Base-by-base conservation (phyloP, 2,329 filamentous ascomycete genomes). In the Alternaria incomplexa region DNA sequence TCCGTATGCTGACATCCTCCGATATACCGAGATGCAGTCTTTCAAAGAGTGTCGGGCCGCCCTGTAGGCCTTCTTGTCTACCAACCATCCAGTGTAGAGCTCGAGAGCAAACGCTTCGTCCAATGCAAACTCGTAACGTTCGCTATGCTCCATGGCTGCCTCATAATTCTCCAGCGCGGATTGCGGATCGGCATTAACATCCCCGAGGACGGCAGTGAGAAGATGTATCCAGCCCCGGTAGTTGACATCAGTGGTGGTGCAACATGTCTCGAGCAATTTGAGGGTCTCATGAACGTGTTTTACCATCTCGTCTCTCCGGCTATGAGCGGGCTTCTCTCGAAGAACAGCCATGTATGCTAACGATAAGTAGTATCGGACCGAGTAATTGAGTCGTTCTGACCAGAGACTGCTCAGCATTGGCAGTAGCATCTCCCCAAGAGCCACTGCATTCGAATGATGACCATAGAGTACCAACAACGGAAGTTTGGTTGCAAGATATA, bases 101-200 rank as follows among this genome's bases (percentile, higher is more conserved):
- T 92, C 91, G 72, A 91, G 90, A 15, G 88, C 87, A 2, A 93
- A 83, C 0, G 90, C 91, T 76, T 93, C 90, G 63, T 94, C 91
- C 53, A 93, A 86, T 3, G 86, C 73, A 65, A 91, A 90, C 46
- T 85, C 84, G 69, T 92, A 85, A 58, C 91, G 84, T 20, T 91
- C 85, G 12, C 90, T 87, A 71, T 93, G 91, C 70, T 94, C 91
- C 61, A 93, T 80, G 7, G 89, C 88, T 64, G 87, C 84, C 74
- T 95, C 92, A 71, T 93, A 94, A 47, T 86, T 81, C 23, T 82
- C 82, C 32, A 93, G 83, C 8, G 90, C 88, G 5, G 74, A 72
- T 15, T 76, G 56, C 63, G 88, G 84, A 32, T 90, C 81, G 8
- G 80, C 80, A 6, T 83, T 81, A 58, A 92, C 81, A 68, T 94